Evolutionary conservation across 202 grass and related monocot species (phyloP).

Genomic region (Tripidium arundinaceum): DNA sequence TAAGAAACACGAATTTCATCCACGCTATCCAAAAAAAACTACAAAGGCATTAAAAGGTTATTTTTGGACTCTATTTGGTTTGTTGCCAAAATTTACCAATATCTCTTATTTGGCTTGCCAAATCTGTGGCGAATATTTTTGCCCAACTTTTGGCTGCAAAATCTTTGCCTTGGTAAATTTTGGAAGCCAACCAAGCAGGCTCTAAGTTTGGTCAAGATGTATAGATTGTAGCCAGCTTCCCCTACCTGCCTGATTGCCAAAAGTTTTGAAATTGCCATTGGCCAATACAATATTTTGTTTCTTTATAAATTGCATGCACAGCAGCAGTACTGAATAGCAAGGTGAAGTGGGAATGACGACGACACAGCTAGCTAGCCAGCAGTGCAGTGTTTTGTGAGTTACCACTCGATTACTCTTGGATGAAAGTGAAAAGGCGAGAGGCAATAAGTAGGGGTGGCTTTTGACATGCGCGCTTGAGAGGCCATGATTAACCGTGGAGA

Average conservation of each 20-base stretch:
- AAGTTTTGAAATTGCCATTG: neutral
- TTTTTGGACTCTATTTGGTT: no score
- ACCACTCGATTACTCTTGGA: constrained; percentile 15
- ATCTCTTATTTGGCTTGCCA: neutral
- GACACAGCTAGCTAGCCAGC: no score
- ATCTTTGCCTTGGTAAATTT: neutral
- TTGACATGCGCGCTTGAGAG: constrained; percentile 55
- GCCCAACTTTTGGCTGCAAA: neutral
- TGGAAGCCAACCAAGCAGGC: neutral
- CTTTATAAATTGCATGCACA: neutral
- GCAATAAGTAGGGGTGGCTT: constrained; percentile 28
- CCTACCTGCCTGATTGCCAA: neutral
- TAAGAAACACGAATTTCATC: neutral
- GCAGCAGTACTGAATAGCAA: neutral
- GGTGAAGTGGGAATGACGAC: neutral
- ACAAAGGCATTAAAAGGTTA: no score
- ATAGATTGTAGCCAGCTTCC: neutral
- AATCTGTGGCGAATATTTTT: neutral
- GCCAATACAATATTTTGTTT: neutral
- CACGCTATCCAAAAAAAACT: neutral
- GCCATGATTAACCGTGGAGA: constrained; percentile 42
- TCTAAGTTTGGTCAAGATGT: neutral
- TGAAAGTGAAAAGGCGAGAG: constrained; percentile 11
- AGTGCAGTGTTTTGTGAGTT: neutral
- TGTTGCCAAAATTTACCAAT: neutral